Percentiles rank a stretch among this genome's conserved stretches.
These are phyloP conservation scores for Mycotypha africana DNA, from an alignment of 371 early-diverging fungal species.

Conservation along the genomic window DNA sequence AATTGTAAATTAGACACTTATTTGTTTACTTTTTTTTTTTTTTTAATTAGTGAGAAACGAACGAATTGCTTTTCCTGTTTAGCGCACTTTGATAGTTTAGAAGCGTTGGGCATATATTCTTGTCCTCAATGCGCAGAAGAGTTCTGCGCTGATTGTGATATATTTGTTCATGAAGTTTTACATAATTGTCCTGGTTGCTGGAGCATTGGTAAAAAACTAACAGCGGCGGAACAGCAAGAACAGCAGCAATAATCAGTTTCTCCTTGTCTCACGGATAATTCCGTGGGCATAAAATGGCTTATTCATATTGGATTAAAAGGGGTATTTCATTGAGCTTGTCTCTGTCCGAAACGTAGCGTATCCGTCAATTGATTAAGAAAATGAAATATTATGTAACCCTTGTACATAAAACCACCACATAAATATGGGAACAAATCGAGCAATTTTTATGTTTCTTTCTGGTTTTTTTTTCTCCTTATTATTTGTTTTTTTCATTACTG, in stretches of 20 bases:
- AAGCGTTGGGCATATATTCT: conserved; percentile 38
- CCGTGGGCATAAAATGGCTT: no score
- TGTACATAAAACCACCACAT: no score
- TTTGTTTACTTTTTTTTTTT: conserved; percentile 3
- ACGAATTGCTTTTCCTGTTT: conserved; percentile 44
- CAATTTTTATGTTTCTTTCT: neutral
- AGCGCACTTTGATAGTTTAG: conserved; percentile 31
- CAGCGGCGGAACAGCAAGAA: neutral
- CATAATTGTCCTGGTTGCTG: conserved; percentile 92
- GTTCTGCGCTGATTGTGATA: conserved; percentile 94
- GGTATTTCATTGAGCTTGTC: no score
- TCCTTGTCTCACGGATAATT: no score
- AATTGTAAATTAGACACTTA: neutral
- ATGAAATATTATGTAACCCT: no score
- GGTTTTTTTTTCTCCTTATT: neutral
- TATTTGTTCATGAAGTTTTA: conserved; percentile 88
- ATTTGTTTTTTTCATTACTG: neutral
- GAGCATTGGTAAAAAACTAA: conserved; percentile 22
- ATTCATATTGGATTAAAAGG: neutral
- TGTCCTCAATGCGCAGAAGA: conserved; percentile 76
- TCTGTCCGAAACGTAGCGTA: no score
- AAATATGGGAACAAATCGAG: neutral
- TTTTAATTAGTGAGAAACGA: conserved; percentile 14
- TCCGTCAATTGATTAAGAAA: no score
- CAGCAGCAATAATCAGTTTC: no score